Conservation (phyloP, 2,329 filamentous ascomycete species). For the Aspergillus sojae region DNA sequence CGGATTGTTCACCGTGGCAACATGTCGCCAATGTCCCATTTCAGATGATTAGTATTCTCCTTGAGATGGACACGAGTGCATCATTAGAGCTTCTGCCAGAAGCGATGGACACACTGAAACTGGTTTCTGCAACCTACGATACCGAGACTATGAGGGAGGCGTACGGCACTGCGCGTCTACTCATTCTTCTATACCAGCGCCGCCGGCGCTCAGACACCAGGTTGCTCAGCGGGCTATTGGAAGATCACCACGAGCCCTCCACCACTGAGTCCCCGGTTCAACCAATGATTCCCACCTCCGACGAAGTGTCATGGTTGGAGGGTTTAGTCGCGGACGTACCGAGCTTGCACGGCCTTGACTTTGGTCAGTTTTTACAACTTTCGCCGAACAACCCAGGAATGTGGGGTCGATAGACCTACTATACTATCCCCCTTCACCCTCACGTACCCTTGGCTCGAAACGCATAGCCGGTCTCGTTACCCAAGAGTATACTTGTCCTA, state of each 20-base stretch:
- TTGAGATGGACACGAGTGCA: conserved; percentile 56
- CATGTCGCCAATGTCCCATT: conserved; percentile 63
- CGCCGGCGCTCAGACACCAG: conserved; percentile 44
- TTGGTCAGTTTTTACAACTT: conserved; percentile 30
- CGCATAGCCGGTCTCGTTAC: too few species aligned
- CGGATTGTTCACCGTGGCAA: conserved; percentile 55
- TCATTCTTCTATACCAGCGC: conserved; percentile 55
- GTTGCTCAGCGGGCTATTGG: conserved; percentile 24
- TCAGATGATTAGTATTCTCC: conserved; percentile 57
- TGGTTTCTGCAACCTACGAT: conserved; percentile 46
- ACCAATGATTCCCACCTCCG: conserved; percentile 23
- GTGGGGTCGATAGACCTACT: neutral
- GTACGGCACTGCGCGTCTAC: conserved; percentile 53
- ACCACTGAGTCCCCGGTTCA: neutral
- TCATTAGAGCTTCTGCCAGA: conserved; percentile 52
- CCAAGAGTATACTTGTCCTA: too few species aligned
- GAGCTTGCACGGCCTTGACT: conserved; percentile 41
- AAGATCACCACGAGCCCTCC: neutral
- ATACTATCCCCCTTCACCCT: too few species aligned
- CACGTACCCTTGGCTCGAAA: too few species aligned
- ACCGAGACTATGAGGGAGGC: conserved; percentile 55
- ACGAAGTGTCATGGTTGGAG: conserved; percentile 44
- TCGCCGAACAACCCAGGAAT: neutral
- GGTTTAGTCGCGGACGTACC: conserved; percentile 46
- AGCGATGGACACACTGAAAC: conserved; percentile 51